A percentile compares a stretch with the other conserved stretches of the same genome.
Conservation (phyloP, 495 filamentous ascomycete species). For the Apodospora peruviana region DNA sequence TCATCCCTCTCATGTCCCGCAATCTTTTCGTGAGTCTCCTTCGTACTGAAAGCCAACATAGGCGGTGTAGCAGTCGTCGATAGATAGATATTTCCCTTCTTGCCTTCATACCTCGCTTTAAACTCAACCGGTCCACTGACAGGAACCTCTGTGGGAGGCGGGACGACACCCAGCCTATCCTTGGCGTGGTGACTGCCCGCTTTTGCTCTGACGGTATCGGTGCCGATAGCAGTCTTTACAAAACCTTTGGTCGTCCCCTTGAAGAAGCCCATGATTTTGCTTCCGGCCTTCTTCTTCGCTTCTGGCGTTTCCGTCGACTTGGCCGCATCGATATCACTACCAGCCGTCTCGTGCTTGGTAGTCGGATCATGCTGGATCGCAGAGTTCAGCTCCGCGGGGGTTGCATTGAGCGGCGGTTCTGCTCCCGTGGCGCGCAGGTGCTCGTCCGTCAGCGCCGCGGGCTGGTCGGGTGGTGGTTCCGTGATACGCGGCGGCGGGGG, state of each 20-base stretch:
- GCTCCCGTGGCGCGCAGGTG: slow-evolving; percentile 35
- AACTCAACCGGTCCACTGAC: slow-evolving; percentile 69
- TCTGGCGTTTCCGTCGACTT: slow-evolving; percentile 7
- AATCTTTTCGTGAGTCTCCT: slow-evolving; percentile 32
- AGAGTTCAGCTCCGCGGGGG: slow-evolving; percentile 34
- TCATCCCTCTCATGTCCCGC: slow-evolving; percentile 48
- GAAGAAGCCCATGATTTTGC: slow-evolving; percentile 58
- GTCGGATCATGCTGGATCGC: slow-evolving; percentile 38
- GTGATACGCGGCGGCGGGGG: slow-evolving; percentile 67
- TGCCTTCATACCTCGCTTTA: slow-evolving; percentile 62
- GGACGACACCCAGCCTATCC: slow-evolving; percentile 66
- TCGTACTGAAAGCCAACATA: slow-evolving; percentile 51
- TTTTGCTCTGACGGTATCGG: slow-evolving; percentile 63
- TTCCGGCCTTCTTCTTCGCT: slow-evolving; percentile 21
- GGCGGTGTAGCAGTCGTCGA: slow-evolving; percentile 55
- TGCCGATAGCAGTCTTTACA: slow-evolving; percentile 62
- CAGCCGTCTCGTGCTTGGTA: slow-evolving; percentile 20
- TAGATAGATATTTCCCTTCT: slow-evolving; percentile 68
- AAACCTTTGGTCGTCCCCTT: slow-evolving; percentile 61
- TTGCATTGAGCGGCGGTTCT: slow-evolving; percentile 35
- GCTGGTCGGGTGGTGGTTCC: slow-evolving; percentile 47
- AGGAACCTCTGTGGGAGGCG: slow-evolving; percentile 33
- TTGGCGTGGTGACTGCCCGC: slow-evolving; percentile 61
- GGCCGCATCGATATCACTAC: slow-evolving; percentile 47
- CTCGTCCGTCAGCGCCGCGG: slow-evolving; percentile 40